Evolutionary conservation across 441 rosid species (phyloP).

Genomic region (Adansonia rubrostipa): DNA sequence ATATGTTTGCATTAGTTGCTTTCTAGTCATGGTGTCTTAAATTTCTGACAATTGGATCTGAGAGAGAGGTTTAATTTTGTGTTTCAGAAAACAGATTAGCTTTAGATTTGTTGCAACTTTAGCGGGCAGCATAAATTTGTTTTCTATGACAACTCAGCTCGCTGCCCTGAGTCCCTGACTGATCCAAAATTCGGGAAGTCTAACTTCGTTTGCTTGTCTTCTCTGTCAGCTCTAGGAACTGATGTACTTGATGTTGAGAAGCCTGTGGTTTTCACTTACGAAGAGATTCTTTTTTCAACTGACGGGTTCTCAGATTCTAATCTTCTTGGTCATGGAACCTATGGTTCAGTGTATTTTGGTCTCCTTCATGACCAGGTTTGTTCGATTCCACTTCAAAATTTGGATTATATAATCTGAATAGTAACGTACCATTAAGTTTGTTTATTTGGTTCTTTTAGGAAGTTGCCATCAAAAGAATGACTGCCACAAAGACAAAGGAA

Average conservation of each 20-base stretch:
- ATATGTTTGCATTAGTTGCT: neutral
- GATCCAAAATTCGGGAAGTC: neutral
- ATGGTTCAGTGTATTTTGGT: conserved; percentile 87
- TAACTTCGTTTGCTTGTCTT: conserved; percentile 7
- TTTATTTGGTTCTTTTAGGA: conserved; percentile 55
- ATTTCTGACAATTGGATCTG: neutral
- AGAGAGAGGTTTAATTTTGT: neutral
- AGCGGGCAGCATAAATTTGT: neutral
- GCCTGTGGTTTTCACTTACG: conserved; percentile 81
- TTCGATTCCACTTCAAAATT: conserved; percentile 14
- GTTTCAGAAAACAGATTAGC: neutral
- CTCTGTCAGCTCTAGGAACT: conserved; percentile 63
- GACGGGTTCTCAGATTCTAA: conserved; percentile 86
- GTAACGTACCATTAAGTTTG: neutral
- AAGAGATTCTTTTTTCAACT: conserved; percentile 75
- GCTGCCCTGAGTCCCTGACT: neutral
- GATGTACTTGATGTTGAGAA: conserved; percentile 82
- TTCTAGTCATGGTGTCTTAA: neutral
- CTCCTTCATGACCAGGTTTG: conserved; percentile 80
- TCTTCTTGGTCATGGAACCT: conserved; percentile 93
- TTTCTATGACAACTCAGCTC: neutral
- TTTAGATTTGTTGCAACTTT: neutral
- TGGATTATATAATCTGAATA: neutral
- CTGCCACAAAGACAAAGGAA: conserved; percentile 92
- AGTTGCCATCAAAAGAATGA: conserved; percentile 93